Base-by-base conservation (phyloP, 352 stramenopile species). In the Hyaloperonospora brassicae region DNA sequence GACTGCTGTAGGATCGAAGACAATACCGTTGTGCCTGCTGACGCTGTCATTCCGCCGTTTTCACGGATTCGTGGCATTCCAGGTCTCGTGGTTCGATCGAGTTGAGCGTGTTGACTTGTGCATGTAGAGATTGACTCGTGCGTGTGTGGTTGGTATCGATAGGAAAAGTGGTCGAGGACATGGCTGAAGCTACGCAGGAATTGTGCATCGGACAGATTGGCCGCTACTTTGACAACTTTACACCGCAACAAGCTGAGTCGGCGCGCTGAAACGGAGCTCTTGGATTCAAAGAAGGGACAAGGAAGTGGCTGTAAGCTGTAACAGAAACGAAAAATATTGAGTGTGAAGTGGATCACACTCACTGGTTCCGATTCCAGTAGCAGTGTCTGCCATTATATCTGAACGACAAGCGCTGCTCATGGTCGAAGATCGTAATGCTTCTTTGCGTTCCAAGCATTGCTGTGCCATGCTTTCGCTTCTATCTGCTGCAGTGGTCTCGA, bases 171-270 rank as follows among this genome's bases (percentile, higher is more conserved):
- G 56, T 88, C 1, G 71, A 81, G 17, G 82, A 93, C 58, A 84
- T 92, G 76, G 73, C 82, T 17, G 82, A 92, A 67, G 75, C 79
- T n/a, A 92, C 82, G 11, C 82, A 79, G 22, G 82, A 89, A 57
- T 50, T 82, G 45, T 89, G 66, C 42, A 63, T 77, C 13, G 70
- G 72, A 38, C 79, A 90, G 60, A 85, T 93, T 52, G 83, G 72
- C 62, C 75, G 82, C 25, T 93, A 86, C 59, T 93, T 90, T 65
- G 82, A 90, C 43, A 89, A 89, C 57, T 93, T 93, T 55, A 81
- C 64, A 9, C 78, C 75, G 7, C 59, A 52, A 47, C 43, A 70
- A n/a, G 27, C 27, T 34, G 4, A 34, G 27, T 8, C 27, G 27
- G 27, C 27, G 27, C 4, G 27, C 27, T 34, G 27, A 34, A 34